These are phyloP conservation scores for Pochonia chlamydosporia DNA, from an alignment of 2,329 filamentous ascomycete genomes.

Conservation along the genomic window DNA sequence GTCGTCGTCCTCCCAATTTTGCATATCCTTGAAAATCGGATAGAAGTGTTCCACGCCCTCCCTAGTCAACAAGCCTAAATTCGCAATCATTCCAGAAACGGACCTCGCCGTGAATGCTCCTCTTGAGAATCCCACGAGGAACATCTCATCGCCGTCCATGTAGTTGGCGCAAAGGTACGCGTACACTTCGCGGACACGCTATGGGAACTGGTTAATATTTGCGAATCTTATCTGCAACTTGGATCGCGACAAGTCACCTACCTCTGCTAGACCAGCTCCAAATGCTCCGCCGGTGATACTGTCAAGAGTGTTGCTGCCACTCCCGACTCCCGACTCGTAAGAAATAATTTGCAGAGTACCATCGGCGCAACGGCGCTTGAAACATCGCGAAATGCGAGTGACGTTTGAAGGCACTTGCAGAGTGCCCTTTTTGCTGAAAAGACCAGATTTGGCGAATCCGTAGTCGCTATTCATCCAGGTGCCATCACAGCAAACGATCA, in stretches of 20 bases:
- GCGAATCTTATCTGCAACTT: background rate
- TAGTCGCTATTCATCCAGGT: conserved; percentile 50
- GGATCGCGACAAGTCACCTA: conserved; percentile 15
- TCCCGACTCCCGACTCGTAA: conserved; percentile 57
- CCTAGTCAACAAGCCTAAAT: conserved; percentile 45
- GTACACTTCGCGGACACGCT: conserved; percentile 56
- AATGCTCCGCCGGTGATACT: conserved; percentile 49
- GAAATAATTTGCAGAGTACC: conserved; percentile 52
- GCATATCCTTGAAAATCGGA: conserved; percentile 51
- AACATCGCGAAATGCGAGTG: conserved; percentile 52
- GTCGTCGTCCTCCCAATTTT: conserved; percentile 41
- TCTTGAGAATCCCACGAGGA: conserved; percentile 52
- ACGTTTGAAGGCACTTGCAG: conserved; percentile 53
- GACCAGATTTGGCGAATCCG: conserved; percentile 35
- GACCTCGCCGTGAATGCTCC: conserved; percentile 55
- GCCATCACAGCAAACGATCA: conserved; percentile 48
- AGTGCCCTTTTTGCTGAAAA: conserved; percentile 29
- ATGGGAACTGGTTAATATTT: background rate
- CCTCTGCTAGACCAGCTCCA: conserved; percentile 48
- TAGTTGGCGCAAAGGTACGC: conserved; percentile 59
- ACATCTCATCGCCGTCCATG: conserved; percentile 49
- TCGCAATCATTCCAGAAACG: conserved; percentile 46
- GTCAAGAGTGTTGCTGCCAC: conserved; percentile 43
- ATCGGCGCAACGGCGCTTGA: conserved; percentile 45
- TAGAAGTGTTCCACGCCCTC: conserved; percentile 49